Base-by-base conservation (phyloP, 768 basidiomycete genomes). In the Tephrocybe sp. region DNA sequence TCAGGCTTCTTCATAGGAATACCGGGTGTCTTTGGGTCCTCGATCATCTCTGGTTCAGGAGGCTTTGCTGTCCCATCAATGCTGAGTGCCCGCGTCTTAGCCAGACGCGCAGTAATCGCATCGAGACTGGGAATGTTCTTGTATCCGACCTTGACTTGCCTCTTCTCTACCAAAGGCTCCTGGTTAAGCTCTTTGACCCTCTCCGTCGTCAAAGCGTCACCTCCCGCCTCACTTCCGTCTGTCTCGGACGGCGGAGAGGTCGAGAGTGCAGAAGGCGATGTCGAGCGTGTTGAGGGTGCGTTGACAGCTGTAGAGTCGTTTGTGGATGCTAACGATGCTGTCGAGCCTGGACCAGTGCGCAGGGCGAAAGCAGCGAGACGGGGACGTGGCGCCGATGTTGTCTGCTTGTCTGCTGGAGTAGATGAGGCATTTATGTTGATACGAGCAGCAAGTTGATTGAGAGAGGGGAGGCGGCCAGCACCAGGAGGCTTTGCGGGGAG, bases 41-140 rank as follows among this genome's bases (percentile, higher is more conserved):
- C 87, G 43, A 87, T 81, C 69, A 87, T 81, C 70, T 86, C 84
- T 19, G 87, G 77, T 52, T 89, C 89, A 5, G 88, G 86, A 2
- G 88, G 87, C 54, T 80, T 83, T 5, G 83, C 71, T 4, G 83
- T 80, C 13, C 87, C 80, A 61, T 82, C 80, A 57, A 82, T 69
- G 56, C 79, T 80, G 52, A 91, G 75, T 28, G 82, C 74, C 45
- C 86, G 74, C 24, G 85, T 74, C 69, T 87, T 87, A 44, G 83
- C 87, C 50, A 92, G 70, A 30, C 87, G 81, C 26, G 86, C 86
- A 1, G 90, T 88, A 70, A 93, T 92, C 24, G 87, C 88, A 61
- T 92, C 89, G 46, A 93, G 79, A 54, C 80, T 83, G 12, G 91
- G 91, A 36, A 92, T 87, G 61, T 91, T 92, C 83, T 91, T 92